These are phyloP conservation scores for Aphanocladium album DNA, from an alignment of 2,329 filamentous ascomycete genomes.

Conservation along the genomic window DNA sequence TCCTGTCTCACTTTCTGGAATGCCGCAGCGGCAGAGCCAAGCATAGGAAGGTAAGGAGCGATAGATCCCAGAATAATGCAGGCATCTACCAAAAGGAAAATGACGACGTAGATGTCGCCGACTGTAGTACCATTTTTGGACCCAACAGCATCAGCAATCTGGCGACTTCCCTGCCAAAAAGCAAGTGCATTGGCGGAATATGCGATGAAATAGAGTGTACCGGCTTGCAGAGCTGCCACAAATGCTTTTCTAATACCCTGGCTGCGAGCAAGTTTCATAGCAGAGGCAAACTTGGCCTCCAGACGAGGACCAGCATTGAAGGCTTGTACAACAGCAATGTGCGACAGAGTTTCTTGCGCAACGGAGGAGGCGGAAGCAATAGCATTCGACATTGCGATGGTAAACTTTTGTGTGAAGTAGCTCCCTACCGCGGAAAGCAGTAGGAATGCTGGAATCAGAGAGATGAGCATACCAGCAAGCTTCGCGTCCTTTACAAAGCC, in stretches of 20 bases:
- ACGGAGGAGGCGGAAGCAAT: constrained; percentile 56
- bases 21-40: constrained; percentile 52
- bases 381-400: constrained; percentile 44
- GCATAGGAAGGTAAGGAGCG: constrained; percentile 57
- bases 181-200: constrained; percentile 63
- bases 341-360: constrained; percentile 56
- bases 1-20: constrained; percentile 55
- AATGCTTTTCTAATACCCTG: constrained; percentile 55
- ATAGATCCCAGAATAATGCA: constrained; percentile 59
- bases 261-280: constrained; percentile 44
- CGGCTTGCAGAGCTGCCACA: constrained; percentile 52
- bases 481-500: constrained; percentile 60
- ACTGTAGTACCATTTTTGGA: constrained; percentile 32
- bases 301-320: constrained; percentile 56
- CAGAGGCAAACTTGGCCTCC: constrained; percentile 53
- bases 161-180: constrained; percentile 61
- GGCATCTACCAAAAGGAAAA: constrained; percentile 58
- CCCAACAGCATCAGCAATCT: constrained; percentile 36
- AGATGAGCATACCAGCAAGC: constrained; percentile 60
- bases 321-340: constrained; percentile 58
- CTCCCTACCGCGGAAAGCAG: constrained; percentile 53
- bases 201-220: constrained; percentile 61
- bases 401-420: constrained; percentile 48
- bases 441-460: constrained; percentile 57
- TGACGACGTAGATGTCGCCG: constrained; percentile 55